Conservation (phyloP, 2,329 filamentous ascomycete genomes). For the Zarea fungicola region DNA sequence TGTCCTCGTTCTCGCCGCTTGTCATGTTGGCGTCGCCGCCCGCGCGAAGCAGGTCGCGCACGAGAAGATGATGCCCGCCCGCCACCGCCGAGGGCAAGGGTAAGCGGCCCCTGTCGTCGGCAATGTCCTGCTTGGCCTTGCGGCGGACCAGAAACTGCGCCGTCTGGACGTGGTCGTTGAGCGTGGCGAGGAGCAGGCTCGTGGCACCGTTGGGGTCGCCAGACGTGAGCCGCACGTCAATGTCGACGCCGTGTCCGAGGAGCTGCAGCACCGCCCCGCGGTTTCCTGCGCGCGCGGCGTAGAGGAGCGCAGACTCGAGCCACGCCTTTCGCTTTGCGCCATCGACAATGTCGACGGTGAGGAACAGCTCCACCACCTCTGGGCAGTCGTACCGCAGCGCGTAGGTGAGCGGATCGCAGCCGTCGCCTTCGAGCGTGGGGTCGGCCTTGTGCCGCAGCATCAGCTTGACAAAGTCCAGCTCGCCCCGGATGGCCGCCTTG, state of each 20-base stretch:
- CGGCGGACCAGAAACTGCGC: constrained; percentile 8
- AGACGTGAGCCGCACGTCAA: neutral
- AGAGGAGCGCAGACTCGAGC: neutral
- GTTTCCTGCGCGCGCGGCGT: constrained; percentile 3
- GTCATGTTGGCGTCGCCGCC: constrained; percentile 4
- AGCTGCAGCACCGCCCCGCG: constrained; percentile 3
- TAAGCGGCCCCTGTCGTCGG: neutral
- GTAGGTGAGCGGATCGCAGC: neutral
- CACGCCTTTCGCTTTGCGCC: neutral
- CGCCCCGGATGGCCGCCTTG: neutral
- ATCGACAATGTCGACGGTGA: neutral
- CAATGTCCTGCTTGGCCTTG: neutral
- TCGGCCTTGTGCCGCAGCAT: constrained; percentile 1
- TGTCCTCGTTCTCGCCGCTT: constrained; percentile 1
- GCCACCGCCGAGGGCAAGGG: neutral
- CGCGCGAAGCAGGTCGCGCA: constrained; percentile 1
- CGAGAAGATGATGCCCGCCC: constrained; percentile 2
- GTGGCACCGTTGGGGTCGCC: neutral
- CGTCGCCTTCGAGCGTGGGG: neutral
- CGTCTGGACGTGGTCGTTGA: neutral
- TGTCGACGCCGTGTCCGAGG: constrained; percentile 2
- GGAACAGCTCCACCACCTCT: neutral
- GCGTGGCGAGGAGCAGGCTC: neutral
- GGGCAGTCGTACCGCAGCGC: neutral
- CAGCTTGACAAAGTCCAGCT: neutral